These are phyloP conservation scores for Thermothielavioides terrestris DNA, from an alignment of 495 filamentous ascomycete genomes.

Conservation along the genomic window DNA sequence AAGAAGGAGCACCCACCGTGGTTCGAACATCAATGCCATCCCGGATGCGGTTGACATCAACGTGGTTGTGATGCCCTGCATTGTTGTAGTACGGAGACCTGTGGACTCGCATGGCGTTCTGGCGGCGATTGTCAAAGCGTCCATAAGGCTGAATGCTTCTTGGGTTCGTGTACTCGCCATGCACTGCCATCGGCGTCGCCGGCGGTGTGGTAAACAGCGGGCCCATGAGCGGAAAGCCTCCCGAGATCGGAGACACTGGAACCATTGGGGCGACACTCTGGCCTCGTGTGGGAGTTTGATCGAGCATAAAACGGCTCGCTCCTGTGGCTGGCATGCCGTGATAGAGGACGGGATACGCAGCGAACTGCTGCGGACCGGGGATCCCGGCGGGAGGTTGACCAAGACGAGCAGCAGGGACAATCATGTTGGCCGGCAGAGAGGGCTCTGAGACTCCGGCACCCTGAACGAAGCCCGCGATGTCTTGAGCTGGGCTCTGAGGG, in stretches of 20 bases:
- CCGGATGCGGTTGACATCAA: constrained; percentile 57
- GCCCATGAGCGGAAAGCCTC: constrained; percentile 15
- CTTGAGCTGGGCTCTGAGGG: constrained; percentile 3
- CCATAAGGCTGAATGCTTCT: constrained; percentile 23
- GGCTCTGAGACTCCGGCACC: constrained; percentile 8
- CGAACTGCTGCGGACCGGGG: constrained; percentile 13
- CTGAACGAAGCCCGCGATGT: constrained; percentile 14
- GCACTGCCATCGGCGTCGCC: constrained; percentile 25
- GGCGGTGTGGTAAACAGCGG: constrained; percentile 27
- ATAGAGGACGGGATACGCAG: constrained; percentile 33
- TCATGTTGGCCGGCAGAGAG: constrained; percentile 3
- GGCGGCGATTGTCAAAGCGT: constrained; percentile 28
- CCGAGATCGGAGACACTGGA: constrained; percentile 20
- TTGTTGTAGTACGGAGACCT: constrained; percentile 35
- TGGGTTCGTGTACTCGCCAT: constrained; percentile 23
- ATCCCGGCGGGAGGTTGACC: constrained; percentile 11
- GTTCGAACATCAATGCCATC: constrained; percentile 63
- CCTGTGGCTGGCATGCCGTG: constrained; percentile 15
- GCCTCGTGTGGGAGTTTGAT: constrained; percentile 28
- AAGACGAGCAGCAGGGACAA: constrained; percentile 1
- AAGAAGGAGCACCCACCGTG: constrained; percentile 44
- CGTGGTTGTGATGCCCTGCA: constrained; percentile 52
- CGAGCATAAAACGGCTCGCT: constrained; percentile 25
- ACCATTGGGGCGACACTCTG: constrained; percentile 14
- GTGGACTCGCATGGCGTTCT: constrained; percentile 33